Conservation (phyloP, 257 asterid genomes). For the Penstemon eatonii region DNA sequence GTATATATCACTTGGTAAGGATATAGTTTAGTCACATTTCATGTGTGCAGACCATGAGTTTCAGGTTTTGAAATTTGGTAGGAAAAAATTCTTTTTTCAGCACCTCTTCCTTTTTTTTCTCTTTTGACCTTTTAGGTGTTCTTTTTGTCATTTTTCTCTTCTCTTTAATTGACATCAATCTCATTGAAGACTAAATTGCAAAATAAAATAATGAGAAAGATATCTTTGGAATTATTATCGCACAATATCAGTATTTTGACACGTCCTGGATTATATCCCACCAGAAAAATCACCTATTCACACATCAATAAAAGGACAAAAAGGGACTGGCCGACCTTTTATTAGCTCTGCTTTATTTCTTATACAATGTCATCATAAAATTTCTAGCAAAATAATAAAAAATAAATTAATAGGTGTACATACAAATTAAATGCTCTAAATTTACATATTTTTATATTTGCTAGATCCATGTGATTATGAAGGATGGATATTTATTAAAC, state of each 20-base stretch:
- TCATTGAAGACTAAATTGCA: not conserved
- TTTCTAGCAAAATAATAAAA: not conserved
- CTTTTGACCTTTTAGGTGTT: not conserved
- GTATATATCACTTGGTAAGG: no score
- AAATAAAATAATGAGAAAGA: not conserved
- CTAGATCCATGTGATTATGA: no score
- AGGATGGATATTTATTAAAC: no score
- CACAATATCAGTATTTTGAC: slow-evolving; percentile 12
- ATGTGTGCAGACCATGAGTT: not conserved
- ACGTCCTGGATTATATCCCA: slow-evolving; percentile 24
- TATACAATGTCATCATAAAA: not conserved
- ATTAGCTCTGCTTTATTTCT: not conserved
- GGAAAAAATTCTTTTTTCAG: not conserved
- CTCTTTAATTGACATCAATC: not conserved
- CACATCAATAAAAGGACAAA: slow-evolving; percentile 27
- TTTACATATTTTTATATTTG: no score
- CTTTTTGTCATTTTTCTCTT: not conserved
- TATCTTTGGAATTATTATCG: not conserved
- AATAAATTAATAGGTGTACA: not conserved
- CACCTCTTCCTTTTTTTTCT: slow-evolving; percentile 4
- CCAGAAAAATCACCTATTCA: slow-evolving; percentile 26
- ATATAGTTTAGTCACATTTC: no score
- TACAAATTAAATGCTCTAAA: not conserved
- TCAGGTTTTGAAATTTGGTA: not conserved
- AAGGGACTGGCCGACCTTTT: slow-evolving; percentile 15